Conservation (phyloP, 2,329 filamentous ascomycete species). For the Cylindrodendrum hubeiense region DNA sequence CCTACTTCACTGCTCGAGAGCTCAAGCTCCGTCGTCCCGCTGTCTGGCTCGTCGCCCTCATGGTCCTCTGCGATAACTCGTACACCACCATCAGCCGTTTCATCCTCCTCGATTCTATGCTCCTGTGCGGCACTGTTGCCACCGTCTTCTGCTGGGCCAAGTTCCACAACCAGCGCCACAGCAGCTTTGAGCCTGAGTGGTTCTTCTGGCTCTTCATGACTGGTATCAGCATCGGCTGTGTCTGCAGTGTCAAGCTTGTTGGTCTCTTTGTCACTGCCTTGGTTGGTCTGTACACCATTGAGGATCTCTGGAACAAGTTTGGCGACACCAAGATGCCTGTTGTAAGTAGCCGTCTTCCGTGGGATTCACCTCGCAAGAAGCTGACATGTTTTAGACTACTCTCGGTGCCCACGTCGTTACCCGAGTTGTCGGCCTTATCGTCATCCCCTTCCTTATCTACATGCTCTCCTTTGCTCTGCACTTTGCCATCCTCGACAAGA, state of each 20-base stretch:
- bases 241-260: conserved; percentile 98
- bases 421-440: conserved; percentile 86
- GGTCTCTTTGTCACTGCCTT: conserved; percentile 95
- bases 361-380: neutral
- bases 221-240: conserved; percentile 95
- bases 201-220: conserved; percentile 95
- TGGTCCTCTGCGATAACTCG: conserved; percentile 99
- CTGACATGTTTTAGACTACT: conserved; percentile 56
- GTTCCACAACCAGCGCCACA: conserved; percentile 89
- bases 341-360: conserved; percentile 58
- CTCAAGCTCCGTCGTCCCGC: conserved; percentile 87
- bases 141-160: conserved; percentile 98
- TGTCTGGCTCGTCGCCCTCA: conserved; percentile 94
- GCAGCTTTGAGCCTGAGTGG: conserved; percentile 93
- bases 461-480: conserved; percentile 96
- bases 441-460: conserved; percentile 92
- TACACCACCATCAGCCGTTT: conserved; percentile 99
- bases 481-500: conserved; percentile 93
- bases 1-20: conserved; percentile 95
- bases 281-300: conserved; percentile 93
- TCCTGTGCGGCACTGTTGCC: conserved; percentile 98
- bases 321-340: conserved; percentile 92
- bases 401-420: conserved; percentile 84
- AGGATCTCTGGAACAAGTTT: conserved; percentile 99
- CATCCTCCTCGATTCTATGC: conserved; percentile 98